A percentile compares a stretch with the other conserved stretches of the same genome.
phyloP scores from a whole-genome alignment of 768 basidiomycete genomes.

The Auriscalpium vulgare region DNA sequence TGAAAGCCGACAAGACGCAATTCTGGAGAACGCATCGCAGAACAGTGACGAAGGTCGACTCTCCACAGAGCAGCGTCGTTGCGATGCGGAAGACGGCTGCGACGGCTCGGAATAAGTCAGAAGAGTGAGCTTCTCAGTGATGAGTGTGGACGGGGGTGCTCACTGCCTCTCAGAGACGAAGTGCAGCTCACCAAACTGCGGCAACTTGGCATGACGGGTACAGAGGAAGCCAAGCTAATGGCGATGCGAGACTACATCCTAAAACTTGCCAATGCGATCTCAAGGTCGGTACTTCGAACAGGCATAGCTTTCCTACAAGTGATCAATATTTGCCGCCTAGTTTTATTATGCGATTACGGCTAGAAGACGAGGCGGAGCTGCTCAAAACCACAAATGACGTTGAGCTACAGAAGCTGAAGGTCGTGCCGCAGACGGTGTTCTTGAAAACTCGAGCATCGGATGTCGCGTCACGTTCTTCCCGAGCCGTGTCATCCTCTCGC shows the following conservation, averaged over 20 bases:
- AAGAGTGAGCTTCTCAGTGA: slow-evolving; percentile 53
- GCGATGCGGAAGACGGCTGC: slow-evolving; percentile 48
- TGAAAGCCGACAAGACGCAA: slow-evolving; percentile 67
- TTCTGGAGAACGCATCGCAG: slow-evolving; percentile 68
- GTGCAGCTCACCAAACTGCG: slow-evolving; percentile 67
- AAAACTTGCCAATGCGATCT: slow-evolving; percentile 72
- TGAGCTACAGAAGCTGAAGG: slow-evolving; percentile 79
- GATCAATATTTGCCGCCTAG: slow-evolving; percentile 28
- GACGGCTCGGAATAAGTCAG: slow-evolving; percentile 47
- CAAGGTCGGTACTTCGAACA: slow-evolving; percentile 44
- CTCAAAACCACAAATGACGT: slow-evolving; percentile 60
- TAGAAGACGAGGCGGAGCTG: slow-evolving; percentile 56
- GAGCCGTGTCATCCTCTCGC: slow-evolving; percentile 30
- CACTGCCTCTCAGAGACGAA: slow-evolving; percentile 54
- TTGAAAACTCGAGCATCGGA: slow-evolving; percentile 52
- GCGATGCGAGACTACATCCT: slow-evolving; percentile 84
- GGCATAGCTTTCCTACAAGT: not conserved
- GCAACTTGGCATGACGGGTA: slow-evolving; percentile 76
- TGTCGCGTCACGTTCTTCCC: slow-evolving; percentile 27
- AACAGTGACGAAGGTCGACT: slow-evolving; percentile 44
- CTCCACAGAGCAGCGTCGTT: slow-evolving; percentile 64
- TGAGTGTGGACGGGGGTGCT: no score
- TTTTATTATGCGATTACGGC: slow-evolving; percentile 55
- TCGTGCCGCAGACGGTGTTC: slow-evolving; percentile 89
- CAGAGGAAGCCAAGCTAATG: slow-evolving; percentile 80